Base-by-base conservation (phyloP, 2,329 filamentous ascomycete genomes). In the Beauveria sp. region DNA sequence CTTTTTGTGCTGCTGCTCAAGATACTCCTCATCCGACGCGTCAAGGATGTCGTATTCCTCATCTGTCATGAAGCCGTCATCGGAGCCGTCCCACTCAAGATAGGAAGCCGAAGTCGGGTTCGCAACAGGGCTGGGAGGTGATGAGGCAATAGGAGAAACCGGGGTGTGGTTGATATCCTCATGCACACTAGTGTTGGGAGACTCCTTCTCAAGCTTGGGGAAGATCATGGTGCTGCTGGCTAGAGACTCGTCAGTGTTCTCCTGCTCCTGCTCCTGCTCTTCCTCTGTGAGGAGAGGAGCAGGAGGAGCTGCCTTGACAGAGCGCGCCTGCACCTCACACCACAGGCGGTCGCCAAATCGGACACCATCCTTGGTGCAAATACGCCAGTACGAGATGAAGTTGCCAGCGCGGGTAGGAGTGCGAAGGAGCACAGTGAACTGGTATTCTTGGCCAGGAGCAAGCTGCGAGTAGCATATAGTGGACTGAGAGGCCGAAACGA, bases 11-110 rank as follows among this genome's bases (percentile, higher is more conserved):
- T 82, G 78, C 68, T 84, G 84, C 64, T 81, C 81, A 57, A 85
- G 73, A 66, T 83, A 88, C 72, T 98, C 93, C 73, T 96, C 90
- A 67, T 98, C 93, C 63, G 91, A 96, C 49, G 92, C 93, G 77
- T 97, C 92, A 51, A 98, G 85, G 66, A 98, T 93, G 70, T 99
- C 95, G 73, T 98, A 99, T 77, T 99, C 95, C 74, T 98, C 95
- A 66, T 99, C 95, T 0, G 95, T 98, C 80, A 96, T 77, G 80
- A 96, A 97, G 14, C 88, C 90, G 63, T 89, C 86, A 14, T 86
- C 85, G 1, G 81, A 83, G n/a, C 75, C 78, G 46, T 85, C 81
- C 79, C 82, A 86, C 54, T 83, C 80, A 65, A 81, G 80, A 52
- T 79, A 67, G 62, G 70, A 67, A 65, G 73, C 64, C 56, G 69